phyloP scores from a whole-genome alignment of 371 early-diverging fungal genomes.

The Choanephora cucurbitarum region DNA sequence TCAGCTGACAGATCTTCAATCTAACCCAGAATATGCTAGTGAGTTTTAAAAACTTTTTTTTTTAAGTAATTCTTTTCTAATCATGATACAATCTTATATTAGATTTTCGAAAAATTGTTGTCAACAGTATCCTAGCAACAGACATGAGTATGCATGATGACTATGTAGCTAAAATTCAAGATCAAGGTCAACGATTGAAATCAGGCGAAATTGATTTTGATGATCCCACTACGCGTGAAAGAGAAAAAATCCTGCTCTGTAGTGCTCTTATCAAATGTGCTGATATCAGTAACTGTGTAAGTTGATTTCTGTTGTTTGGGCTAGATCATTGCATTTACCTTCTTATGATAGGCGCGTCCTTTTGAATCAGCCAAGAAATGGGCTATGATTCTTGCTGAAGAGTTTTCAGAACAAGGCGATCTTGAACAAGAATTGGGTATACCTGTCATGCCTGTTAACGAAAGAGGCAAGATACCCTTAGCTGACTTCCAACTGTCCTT shows the following conservation, averaged over 20 bases:
- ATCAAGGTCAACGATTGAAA: conserved; percentile 53
- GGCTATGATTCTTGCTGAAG: conserved; percentile 61
- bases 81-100: conserved; percentile 4
- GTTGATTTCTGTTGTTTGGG: conserved; percentile 23
- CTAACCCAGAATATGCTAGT: conserved; percentile 35
- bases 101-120: conserved; percentile 71
- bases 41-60: conserved; percentile 13
- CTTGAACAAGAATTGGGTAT: conserved; percentile 66
- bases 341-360: conserved; percentile 51
- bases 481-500: conserved; percentile 47
- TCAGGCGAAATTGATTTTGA: conserved; percentile 24
- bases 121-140: conserved; percentile 79
- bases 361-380: conserved; percentile 63
- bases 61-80: background rate
- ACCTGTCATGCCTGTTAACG: conserved; percentile 40
- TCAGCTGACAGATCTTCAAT: conserved; percentile 45
- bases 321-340: conserved; percentile 6
- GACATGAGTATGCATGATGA: conserved; percentile 87
- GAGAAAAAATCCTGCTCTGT: conserved; percentile 52
- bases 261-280: conserved; percentile 84
- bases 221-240: conserved; percentile 23
- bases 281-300: conserved; percentile 79
- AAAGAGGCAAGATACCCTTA: conserved; percentile 39
- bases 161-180: conserved; percentile 69
- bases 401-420: conserved; percentile 69